Conservation (phyloP, 352 stramenopile genomes). For the Pythium sp. region DNA sequence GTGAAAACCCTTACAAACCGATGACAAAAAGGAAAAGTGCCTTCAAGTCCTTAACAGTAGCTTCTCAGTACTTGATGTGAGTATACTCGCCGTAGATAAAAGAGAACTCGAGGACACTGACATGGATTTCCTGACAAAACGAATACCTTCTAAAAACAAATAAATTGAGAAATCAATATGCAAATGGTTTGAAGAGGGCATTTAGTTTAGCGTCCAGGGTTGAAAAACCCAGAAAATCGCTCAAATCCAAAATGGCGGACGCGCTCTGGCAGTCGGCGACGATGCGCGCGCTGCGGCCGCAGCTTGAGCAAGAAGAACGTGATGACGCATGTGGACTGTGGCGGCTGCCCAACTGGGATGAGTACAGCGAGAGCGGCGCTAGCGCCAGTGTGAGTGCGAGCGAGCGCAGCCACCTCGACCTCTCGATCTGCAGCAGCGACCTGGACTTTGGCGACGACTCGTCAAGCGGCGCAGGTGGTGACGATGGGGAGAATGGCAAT, state of each 20-base stretch:
- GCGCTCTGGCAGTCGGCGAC: constrained; percentile 7
- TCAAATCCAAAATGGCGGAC: constrained; percentile 3
- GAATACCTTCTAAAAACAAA: no score
- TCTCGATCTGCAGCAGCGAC: constrained; percentile 12
- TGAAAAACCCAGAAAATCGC: no score
- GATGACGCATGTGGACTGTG: constrained; percentile 18
- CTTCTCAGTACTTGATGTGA: no score
- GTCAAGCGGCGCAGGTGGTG: background rate
- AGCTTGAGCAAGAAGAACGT: background rate
- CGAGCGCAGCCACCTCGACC: constrained; percentile 5
- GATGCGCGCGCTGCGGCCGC: constrained; percentile 16
- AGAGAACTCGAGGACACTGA: no score
- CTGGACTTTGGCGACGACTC: constrained; percentile 4
- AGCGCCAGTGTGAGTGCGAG: constrained; percentile 14
- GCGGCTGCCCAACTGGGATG: constrained; percentile 55
- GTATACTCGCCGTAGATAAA: no score
- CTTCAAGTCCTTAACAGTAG: no score
- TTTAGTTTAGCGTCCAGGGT: no score
- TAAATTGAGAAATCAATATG: no score
- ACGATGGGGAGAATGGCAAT: background rate
- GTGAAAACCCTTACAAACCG: no score
- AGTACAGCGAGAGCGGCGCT: constrained; percentile 37
- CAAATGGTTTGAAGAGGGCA: no score
- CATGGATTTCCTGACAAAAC: no score
- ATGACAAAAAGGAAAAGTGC: no score